These are phyloP conservation scores for Flaveria bidentis DNA, from an alignment of 129 eudicot species.

Conservation along the genomic window DNA sequence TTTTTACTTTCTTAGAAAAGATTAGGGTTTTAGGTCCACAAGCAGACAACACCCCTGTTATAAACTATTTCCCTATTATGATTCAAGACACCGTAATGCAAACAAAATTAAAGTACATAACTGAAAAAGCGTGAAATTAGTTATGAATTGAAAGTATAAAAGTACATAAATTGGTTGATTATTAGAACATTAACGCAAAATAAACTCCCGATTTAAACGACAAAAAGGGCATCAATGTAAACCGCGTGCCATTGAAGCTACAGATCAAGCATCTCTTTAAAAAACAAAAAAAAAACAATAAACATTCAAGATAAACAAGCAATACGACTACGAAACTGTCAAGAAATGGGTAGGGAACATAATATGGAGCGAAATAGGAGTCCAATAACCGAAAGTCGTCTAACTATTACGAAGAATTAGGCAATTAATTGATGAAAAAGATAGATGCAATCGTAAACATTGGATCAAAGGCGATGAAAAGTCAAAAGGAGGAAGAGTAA, in stretches of 20 bases:
- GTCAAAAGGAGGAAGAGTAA: neutral
- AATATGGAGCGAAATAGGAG: too few species aligned
- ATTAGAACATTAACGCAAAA: neutral
- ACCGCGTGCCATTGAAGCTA: conserved; percentile 11
- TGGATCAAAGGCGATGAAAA: neutral
- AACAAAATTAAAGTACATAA: neutral
- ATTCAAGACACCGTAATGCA: neutral
- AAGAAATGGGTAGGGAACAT: too few species aligned
- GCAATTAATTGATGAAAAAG: neutral
- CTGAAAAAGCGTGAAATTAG: too few species aligned
- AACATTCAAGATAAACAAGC: too few species aligned
- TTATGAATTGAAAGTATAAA: neutral
- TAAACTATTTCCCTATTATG: too few species aligned
- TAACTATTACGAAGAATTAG: too few species aligned
- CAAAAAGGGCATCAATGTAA: neutral
- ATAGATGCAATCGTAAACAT: conserved; percentile 11
- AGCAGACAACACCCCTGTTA: too few species aligned
- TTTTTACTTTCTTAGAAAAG: too few species aligned
- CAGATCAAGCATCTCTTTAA: neutral
- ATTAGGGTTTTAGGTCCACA: too few species aligned
- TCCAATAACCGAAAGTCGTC: too few species aligned
- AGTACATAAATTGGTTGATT: neutral
- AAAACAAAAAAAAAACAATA: too few species aligned
- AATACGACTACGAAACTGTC: too few species aligned
- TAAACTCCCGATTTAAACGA: neutral